These are phyloP conservation scores for Asterionellopsis glacialis DNA, from an alignment of 108 stramenopile genomes.

Conservation along the genomic window DNA sequence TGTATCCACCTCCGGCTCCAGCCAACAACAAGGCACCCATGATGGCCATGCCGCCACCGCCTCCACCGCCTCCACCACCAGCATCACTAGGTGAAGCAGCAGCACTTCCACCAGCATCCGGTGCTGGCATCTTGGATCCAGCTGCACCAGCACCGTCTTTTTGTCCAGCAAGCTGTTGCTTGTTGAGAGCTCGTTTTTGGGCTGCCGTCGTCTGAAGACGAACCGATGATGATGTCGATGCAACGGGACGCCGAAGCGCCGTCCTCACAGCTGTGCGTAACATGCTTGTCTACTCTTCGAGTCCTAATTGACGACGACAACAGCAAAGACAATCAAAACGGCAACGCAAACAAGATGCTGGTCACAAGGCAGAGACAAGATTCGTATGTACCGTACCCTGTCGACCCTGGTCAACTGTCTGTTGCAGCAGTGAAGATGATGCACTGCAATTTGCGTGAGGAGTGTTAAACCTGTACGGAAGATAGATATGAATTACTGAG, in stretches of 20 bases:
- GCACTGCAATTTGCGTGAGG: too few relatives aligned
- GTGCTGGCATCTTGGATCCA: not conserved
- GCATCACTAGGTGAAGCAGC: not conserved
- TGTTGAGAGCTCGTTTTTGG: conserved; percentile 46
- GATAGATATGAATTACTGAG: too few relatives aligned
- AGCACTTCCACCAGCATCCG: not conserved
- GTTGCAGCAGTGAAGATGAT: too few relatives aligned
- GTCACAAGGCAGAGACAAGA: too few relatives aligned
- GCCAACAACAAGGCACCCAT: not conserved
- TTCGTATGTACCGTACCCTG: too few relatives aligned
- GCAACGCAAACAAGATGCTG: too few relatives aligned
- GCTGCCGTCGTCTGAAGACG: not conserved
- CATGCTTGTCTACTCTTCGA: too few relatives aligned
- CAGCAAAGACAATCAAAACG: too few relatives aligned
- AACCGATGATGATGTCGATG: not conserved
- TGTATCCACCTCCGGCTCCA: not conserved
- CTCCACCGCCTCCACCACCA: not conserved
- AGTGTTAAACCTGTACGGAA: too few relatives aligned
- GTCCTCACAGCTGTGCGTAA: not conserved
- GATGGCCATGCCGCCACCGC: not conserved
- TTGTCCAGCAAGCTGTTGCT: conserved; percentile 38
- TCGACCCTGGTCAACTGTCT: too few relatives aligned
- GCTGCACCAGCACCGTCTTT: not conserved
- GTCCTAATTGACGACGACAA: too few relatives aligned
- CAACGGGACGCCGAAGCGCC: conserved; percentile 1